These are phyloP conservation scores for Erythrobasidium hasegawianum DNA, from an alignment of 1,284 basidiomycete genomes.

Conservation along the genomic window DNA sequence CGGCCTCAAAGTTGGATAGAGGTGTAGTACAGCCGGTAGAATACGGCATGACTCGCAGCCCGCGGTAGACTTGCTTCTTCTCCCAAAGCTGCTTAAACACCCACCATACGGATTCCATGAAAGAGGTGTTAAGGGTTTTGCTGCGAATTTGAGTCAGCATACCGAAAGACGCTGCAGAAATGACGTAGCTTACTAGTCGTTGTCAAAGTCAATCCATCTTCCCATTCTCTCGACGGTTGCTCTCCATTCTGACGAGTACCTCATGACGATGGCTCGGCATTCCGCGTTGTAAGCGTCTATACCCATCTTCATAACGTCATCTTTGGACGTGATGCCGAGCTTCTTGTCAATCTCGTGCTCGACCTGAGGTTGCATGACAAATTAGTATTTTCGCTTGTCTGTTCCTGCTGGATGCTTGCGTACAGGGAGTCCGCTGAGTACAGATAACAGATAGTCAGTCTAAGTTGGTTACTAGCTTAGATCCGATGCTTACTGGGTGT, in stretches of 20 bases:
- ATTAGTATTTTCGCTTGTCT: too few relatives aligned
- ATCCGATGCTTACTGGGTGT: slow-evolving; percentile 63
- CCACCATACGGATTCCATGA: slow-evolving; percentile 99
- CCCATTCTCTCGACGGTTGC: slow-evolving; percentile 95
- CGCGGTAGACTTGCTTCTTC: slow-evolving; percentile 91
- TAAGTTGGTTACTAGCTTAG: background rate
- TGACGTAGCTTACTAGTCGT: slow-evolving; percentile 63
- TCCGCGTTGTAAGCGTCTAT: slow-evolving; percentile 97
- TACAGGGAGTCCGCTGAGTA: slow-evolving; percentile 2
- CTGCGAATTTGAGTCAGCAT: slow-evolving; percentile 2
- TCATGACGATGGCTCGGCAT: slow-evolving; percentile 96
- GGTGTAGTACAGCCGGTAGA: slow-evolving; percentile 95
- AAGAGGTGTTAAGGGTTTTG: slow-evolving; percentile 88
- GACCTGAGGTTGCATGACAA: slow-evolving; percentile 72
- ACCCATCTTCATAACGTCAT: slow-evolving; percentile 92
- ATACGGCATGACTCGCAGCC: slow-evolving; percentile 95
- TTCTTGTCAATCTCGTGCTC: slow-evolving; percentile 99
- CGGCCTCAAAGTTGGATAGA: slow-evolving; percentile 96
- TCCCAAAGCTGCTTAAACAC: slow-evolving; percentile 91
- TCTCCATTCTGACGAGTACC: slow-evolving; percentile 91
- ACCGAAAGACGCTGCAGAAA: background rate
- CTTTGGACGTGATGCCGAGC: slow-evolving; percentile 84
- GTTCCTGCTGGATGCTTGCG: background rate
- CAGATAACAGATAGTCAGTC: background rate
- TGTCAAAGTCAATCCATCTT: slow-evolving; percentile 99